Evolutionary conservation across 768 basidiomycete genomes (phyloP), one percentile per base, ranked within the genome.

Genomic region (Trametes sanguinea): DNA sequence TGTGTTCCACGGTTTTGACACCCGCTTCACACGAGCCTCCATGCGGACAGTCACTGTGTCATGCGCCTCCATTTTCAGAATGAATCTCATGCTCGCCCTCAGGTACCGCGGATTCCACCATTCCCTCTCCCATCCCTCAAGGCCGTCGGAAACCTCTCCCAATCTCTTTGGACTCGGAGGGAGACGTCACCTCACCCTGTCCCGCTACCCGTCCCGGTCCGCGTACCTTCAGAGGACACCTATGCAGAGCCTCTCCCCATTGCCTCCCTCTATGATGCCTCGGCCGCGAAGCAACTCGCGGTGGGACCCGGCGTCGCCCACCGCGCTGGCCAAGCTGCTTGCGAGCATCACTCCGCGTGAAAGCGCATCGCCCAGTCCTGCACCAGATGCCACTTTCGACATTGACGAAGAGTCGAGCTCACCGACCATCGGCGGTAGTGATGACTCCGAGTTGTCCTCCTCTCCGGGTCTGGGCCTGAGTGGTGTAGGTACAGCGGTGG

Each of bases 21-120:
- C 29, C 30, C 48, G 27, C 14, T 50, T 50, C 48, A 50, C 48
- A 50, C 48, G 48, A 30, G 30, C n/a, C 48, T 50, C 48, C 48
- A 50, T 32, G 48, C 30, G 29, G 17, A 50, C 27, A 22, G 50
- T 60, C 39, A 2, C 54, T 22, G 29, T 17, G 11, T 33, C 54
- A 33, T 33, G 27, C 16, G 10, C n/a, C 16, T 45, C 16, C 37
- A 11, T 43, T 9, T 43, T 14, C 14, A 4, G 44, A 35, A 44
- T 22, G n/a, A 44, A 30, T 57, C 44, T 51, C 29, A 43, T 40
- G 13, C 16, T 27, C 35, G 13, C 22, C 40, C 67, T 37, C 67
- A 90, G 89, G 89, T 55, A 84, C 88, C 32, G 87, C 83, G 14
- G 89, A 90, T 70, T 90, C 89, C 14, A 88, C 87, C 17, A 68